Conservation (phyloP, 2,329 filamentous ascomycete species). For the Alternaria arborescens region DNA sequence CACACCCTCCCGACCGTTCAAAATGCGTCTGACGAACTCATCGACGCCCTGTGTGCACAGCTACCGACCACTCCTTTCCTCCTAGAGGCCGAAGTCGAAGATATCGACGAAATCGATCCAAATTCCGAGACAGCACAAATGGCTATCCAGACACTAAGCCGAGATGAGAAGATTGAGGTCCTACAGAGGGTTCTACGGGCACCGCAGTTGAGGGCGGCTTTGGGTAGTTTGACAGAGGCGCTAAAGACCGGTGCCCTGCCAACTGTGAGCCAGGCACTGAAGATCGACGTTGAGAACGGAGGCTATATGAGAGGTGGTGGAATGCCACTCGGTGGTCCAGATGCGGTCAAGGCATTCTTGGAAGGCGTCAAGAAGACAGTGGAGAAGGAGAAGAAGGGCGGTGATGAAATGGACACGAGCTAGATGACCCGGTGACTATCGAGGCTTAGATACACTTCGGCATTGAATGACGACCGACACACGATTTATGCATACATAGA, state of each 20-base stretch:
- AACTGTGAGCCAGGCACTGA: constrained; percentile 85
- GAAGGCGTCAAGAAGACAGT: constrained; percentile 85
- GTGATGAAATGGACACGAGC: constrained; percentile 47
- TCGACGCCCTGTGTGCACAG: constrained; percentile 78
- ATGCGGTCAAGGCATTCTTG: constrained; percentile 90
- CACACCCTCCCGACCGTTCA: constrained; percentile 82
- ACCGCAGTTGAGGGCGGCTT: constrained; percentile 88
- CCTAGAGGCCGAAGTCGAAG: constrained; percentile 73
- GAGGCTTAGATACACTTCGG: neutral
- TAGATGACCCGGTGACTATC: constrained; percentile 11
- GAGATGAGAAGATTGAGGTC: constrained; percentile 80
- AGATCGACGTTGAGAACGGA: constrained; percentile 82
- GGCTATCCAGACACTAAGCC: constrained; percentile 75
- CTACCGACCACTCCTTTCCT: constrained; percentile 82
- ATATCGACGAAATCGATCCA: constrained; percentile 71
- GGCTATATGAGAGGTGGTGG: constrained; percentile 80
- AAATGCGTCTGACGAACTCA: constrained; percentile 67
- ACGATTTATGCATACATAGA: constrained; percentile 18
- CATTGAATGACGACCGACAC: constrained; percentile 7
- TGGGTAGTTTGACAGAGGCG: constrained; percentile 85
- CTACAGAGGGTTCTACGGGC: constrained; percentile 84
- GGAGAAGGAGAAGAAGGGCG: constrained; percentile 56
- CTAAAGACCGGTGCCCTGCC: constrained; percentile 89
- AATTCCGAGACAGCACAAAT: constrained; percentile 73
- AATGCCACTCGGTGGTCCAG: constrained; percentile 85